phyloP scores from a whole-genome alignment of 2,329 filamentous ascomycete species.

The Ceratocystis harringtonii region DNA sequence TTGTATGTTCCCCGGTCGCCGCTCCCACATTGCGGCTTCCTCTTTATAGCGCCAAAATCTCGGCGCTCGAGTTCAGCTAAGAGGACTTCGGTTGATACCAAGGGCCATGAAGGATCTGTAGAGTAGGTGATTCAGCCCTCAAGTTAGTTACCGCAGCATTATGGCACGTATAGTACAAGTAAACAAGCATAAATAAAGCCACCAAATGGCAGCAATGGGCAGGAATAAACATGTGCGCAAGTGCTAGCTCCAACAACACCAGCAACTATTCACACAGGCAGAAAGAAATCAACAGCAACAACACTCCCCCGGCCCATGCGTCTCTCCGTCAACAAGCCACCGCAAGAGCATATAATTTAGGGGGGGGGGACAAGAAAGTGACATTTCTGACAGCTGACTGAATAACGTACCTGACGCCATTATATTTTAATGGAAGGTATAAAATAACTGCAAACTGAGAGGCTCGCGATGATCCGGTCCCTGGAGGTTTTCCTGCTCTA shows the following conservation, averaged over 20 bases:
- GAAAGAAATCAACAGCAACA: neutral
- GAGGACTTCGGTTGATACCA: conserved; percentile 37
- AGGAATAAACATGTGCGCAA: neutral
- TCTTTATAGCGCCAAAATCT: conserved; percentile 22
- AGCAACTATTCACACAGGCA: neutral
- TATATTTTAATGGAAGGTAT: neutral
- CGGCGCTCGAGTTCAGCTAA: conserved; percentile 39
- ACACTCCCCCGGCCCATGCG: neutral
- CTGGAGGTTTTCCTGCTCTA: neutral
- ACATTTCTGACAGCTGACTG: neutral
- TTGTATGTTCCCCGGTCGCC: conserved; percentile 43
- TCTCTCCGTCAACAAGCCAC: neutral
- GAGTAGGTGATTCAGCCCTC: neutral
- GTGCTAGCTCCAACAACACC: neutral
- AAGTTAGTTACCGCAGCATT: neutral
- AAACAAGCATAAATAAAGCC: neutral
- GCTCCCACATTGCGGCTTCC: conserved; percentile 38
- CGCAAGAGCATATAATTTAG: neutral
- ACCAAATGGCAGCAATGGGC: neutral
- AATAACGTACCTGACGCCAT: neutral
- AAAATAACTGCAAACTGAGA: neutral
- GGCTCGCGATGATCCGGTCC: neutral
- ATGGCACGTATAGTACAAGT: neutral
- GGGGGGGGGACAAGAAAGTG: neutral
- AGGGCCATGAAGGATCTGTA: conserved; percentile 28